Base-by-base conservation (phyloP, 805 yeast genomes). In the Tetrapisispora arboricola region DNA sequence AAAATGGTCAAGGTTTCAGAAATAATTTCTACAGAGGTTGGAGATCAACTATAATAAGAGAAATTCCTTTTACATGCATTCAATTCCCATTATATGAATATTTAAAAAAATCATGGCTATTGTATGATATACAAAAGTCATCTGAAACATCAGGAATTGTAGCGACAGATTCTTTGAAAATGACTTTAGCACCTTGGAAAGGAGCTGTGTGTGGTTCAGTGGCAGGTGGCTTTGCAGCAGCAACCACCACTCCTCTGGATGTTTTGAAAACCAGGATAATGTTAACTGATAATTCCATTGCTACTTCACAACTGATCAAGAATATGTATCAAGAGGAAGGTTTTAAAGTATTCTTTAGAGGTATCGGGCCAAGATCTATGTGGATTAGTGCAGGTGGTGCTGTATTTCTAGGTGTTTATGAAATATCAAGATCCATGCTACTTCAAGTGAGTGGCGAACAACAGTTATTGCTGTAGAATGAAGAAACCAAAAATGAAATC, bases 321-420 rank as follows among this genome's bases (percentile, higher is more conserved):
- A 68, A 65, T 10, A 71, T 88, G 37, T 60, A 70, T n/a, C 57
- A 55, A 17, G 87, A 83, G 42, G 96, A 87, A 57, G 96, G 96
- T 0, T 64, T 67, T 31, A 49, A 57, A 7, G 86, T 82, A 1
- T 86, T 92, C 49, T 73, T 76, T 57, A 73, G 73, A 37, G 99
- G 99, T 12, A 71, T 90, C 21, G 96, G 95, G 0, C 97, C 99
- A 4, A 72, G 99, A 59, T 88, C 96, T 0, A 70, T 84, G 76
- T 92, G 98, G 98, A 90, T 92, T 43, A 80, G 94, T 64, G 92
- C 94, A 4, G 99, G 99, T 17, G 99, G 99, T 22, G 96, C 97
- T 15, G 87, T 94, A 15, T 92, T 94, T 66, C 67, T 92, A 42
- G 99, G 99, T 4, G 84, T 85, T 41, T 92, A 92, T 57, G 99